Evolutionary conservation across 345 rosid genomes (phyloP).

Genomic region (Eucalyptus lansdowneana): DNA sequence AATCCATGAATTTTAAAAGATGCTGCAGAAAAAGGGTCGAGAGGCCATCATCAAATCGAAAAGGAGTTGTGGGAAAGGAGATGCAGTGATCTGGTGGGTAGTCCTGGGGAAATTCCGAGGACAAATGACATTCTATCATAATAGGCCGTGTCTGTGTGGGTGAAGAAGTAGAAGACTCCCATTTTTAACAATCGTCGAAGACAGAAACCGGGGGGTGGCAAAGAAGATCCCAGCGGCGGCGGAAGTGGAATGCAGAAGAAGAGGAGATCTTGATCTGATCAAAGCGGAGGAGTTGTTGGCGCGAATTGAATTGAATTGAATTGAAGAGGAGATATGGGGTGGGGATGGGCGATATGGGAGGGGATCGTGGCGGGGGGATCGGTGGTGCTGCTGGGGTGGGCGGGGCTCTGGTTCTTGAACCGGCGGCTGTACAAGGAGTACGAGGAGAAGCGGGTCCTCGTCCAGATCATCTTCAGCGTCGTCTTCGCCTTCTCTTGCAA

Average conservation of each 20-base stretch:
- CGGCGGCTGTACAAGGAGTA: slow-evolving; percentile 85
- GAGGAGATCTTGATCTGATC: not conserved
- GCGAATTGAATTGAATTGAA: not conserved
- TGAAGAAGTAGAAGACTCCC: not conserved
- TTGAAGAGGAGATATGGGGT: slow-evolving; percentile 3
- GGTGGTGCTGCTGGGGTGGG: slow-evolving; percentile 59
- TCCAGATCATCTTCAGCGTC: slow-evolving; percentile 89
- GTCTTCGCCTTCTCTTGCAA: slow-evolving; percentile 95
- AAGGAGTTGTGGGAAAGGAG: not conserved
- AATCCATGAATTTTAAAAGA: not conserved
- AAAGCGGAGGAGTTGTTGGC: not conserved
- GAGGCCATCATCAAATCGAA: not conserved
- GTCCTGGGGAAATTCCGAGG: not conserved
- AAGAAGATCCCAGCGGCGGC: not conserved
- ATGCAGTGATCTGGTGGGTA: not conserved
- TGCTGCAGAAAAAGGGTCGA: not conserved
- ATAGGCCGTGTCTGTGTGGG: not conserved
- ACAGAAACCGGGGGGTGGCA: not conserved
- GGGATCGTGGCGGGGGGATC: slow-evolving; percentile 57
- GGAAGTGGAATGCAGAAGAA: not conserved
- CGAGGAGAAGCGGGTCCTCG: slow-evolving; percentile 84
- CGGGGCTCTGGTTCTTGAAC: slow-evolving; percentile 89
- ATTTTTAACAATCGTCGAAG: not conserved
- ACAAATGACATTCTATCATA: not conserved
- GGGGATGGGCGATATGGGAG: slow-evolving; percentile 64